These are phyloP conservation scores for Craspedostauros australis DNA, from an alignment of 108 stramenopile species.

Conservation along the genomic window DNA sequence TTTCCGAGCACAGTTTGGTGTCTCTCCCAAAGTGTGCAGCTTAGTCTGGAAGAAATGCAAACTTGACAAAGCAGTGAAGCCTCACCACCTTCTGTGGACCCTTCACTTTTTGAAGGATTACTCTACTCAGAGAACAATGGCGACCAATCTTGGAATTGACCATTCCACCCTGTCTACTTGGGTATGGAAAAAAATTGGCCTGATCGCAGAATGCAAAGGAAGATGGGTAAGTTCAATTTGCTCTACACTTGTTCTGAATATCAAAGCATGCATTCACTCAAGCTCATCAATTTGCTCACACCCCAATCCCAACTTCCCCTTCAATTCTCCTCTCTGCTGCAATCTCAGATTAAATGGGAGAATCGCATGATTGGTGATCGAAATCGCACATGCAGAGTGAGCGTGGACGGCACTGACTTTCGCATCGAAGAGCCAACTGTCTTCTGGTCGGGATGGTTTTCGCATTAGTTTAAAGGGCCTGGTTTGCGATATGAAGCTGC, in stretches of 20 bases:
- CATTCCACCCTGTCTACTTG: neutral
- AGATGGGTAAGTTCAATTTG: neutral
- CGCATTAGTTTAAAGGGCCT: constrained; percentile 6
- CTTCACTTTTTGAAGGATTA: constrained; percentile 1
- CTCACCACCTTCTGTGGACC: neutral
- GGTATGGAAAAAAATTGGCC: neutral
- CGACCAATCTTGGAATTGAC: neutral
- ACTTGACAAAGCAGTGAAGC: too few species aligned
- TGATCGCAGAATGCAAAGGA: neutral
- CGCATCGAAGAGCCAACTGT: constrained; percentile 6
- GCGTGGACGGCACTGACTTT: constrained; percentile 14
- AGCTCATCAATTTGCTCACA: too few species aligned
- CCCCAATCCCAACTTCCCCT: too few species aligned
- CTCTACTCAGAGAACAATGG: neutral
- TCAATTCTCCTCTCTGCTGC: neutral
- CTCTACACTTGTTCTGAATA: neutral
- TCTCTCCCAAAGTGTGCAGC: too few species aligned
- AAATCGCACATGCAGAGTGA: neutral
- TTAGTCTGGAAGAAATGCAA: too few species aligned
- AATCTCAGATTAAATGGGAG: neutral
- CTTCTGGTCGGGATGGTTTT: neutral
- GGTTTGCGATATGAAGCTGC: constrained; percentile 18
- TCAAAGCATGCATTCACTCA: too few species aligned
- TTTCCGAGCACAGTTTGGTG: too few species aligned
- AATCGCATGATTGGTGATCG: neutral